phyloP scores from a whole-genome alignment of 106 monocot species.

The Amphibolis antarctica region DNA sequence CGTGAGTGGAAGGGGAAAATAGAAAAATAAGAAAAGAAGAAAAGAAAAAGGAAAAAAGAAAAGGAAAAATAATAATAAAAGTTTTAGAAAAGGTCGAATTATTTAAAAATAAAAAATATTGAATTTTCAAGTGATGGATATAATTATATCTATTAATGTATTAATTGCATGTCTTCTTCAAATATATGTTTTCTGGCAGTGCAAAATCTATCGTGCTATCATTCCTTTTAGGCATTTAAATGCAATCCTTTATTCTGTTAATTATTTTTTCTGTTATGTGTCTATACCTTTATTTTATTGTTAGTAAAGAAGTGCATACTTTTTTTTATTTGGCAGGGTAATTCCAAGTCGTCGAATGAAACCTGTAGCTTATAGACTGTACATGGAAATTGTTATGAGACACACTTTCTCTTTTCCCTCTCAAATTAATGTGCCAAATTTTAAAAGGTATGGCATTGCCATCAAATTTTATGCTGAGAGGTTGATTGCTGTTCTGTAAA shows the following conservation, averaged over 20 bases:
- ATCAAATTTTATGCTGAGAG: neutral
- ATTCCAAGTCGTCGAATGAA: conserved; percentile 40
- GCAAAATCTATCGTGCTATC: neutral
- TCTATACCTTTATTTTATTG: too few species aligned
- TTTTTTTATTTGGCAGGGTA: conserved; percentile 31
- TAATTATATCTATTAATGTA: neutral
- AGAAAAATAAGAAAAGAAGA: too few species aligned
- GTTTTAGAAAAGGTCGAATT: too few species aligned
- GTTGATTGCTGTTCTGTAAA: neutral
- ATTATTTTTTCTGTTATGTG: too few species aligned
- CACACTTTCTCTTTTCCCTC: conserved; percentile 50
- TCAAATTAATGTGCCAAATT: conserved; percentile 42
- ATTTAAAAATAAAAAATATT: too few species aligned
- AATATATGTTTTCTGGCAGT: neutral
- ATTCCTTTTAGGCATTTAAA: neutral
- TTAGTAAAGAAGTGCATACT: too few species aligned
- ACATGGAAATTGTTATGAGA: conserved; percentile 55
- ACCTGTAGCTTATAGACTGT: conserved; percentile 69
- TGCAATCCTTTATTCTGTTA: neutral
- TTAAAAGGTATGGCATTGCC: conserved; percentile 39
- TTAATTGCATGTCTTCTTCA: neutral
- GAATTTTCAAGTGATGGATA: neutral
- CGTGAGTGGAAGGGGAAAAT: too few species aligned
- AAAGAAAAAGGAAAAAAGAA: too few species aligned
- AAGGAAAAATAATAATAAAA: too few species aligned